A percentile compares a stretch with the other conserved stretches of the same genome.
Evolutionary conservation across 2,329 filamentous ascomycete species (phyloP).

Genomic region (Nemania sp.): DNA sequence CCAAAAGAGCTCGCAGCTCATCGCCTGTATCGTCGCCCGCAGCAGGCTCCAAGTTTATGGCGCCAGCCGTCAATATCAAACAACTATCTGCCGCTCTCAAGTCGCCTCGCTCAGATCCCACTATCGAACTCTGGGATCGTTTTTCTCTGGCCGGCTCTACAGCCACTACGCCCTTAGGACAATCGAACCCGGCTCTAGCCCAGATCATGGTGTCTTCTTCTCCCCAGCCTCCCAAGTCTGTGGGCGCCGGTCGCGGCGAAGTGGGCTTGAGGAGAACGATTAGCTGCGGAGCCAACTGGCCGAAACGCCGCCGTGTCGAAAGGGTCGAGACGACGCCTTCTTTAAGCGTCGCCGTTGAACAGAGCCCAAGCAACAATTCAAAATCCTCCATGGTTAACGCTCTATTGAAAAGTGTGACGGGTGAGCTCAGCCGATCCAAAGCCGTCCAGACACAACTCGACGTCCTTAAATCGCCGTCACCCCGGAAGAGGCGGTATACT

Average conservation of each 20-base stretch:
- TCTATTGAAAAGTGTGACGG: slow-evolving; percentile 74
- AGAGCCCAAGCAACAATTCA: slow-evolving; percentile 61
- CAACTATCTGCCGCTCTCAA: slow-evolving; percentile 69
- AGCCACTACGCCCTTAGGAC: slow-evolving; percentile 57
- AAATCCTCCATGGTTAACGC: slow-evolving; percentile 71
- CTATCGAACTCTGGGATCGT: slow-evolving; percentile 81
- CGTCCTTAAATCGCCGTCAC: slow-evolving; percentile 58
- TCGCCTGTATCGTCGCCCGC: slow-evolving; percentile 78
- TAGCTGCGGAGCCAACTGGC: slow-evolving; percentile 78
- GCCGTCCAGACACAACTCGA: slow-evolving; percentile 50
- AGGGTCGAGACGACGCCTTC: slow-evolving; percentile 56
- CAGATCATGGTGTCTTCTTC: slow-evolving; percentile 79
- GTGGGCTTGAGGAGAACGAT: slow-evolving; percentile 71
- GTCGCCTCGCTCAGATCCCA: slow-evolving; percentile 78
- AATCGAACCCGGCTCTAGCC: slow-evolving; percentile 68
- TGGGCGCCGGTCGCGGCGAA: slow-evolving; percentile 56
- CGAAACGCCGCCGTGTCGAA: slow-evolving; percentile 74
- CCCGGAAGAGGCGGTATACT: slow-evolving; percentile 54
- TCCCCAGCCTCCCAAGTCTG: slow-evolving; percentile 67
- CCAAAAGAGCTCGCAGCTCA: slow-evolving; percentile 79
- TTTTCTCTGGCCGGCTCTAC: slow-evolving; percentile 69
- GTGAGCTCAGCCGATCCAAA: slow-evolving; percentile 61
- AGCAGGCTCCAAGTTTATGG: slow-evolving; percentile 55
- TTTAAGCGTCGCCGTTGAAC: slow-evolving; percentile 50
- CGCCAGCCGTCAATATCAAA: slow-evolving; percentile 67